Conservation (phyloP, 768 basidiomycete species). For the Nidula microcarpa region DNA sequence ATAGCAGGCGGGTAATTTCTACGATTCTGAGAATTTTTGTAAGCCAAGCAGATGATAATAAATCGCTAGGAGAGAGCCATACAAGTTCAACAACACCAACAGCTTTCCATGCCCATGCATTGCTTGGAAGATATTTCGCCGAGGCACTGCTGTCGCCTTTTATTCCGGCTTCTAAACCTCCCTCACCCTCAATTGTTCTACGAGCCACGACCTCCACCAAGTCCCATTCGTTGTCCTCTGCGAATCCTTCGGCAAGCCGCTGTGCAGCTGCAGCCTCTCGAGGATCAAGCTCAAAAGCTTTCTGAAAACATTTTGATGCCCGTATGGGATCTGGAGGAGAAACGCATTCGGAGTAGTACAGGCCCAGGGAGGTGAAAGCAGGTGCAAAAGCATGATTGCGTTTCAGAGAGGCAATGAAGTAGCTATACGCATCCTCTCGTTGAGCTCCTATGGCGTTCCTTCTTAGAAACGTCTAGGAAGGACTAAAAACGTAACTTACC, state of each 20-base stretch:
- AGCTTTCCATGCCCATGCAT: conserved; percentile 99
- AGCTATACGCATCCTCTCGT: conserved; percentile 67
- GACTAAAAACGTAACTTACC: conserved; percentile 38
- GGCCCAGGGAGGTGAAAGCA: conserved; percentile 89
- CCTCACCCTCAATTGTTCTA: conserved; percentile 91
- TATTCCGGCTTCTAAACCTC: conserved; percentile 63
- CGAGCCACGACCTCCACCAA: conserved; percentile 92
- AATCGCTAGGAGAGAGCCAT: conserved; percentile 22
- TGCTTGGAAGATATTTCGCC: conserved; percentile 65
- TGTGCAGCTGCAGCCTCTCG: conserved; percentile 83
- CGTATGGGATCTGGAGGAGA: conserved; percentile 77
- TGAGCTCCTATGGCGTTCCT: conserved; percentile 30
- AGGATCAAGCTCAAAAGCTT: conserved; percentile 95
- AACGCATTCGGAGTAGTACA: conserved; percentile 75
- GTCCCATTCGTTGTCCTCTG: conserved; percentile 93
- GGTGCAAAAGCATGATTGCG: conserved; percentile 76
- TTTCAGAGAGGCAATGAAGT: conserved; percentile 80
- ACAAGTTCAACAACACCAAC: conserved; percentile 90
- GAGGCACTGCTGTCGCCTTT: conserved; percentile 32
- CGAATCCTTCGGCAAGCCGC: conserved; percentile 83
- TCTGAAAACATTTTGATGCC: conserved; percentile 95
- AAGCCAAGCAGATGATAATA: background rate
- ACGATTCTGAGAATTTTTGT: conserved; percentile 43
- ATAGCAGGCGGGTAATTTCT: conserved; percentile 73
- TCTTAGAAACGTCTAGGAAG: too few relatives aligned